These are phyloP conservation scores for Lepidium campestre DNA, from an alignment of 441 rosid genomes.

Conservation along the genomic window DNA sequence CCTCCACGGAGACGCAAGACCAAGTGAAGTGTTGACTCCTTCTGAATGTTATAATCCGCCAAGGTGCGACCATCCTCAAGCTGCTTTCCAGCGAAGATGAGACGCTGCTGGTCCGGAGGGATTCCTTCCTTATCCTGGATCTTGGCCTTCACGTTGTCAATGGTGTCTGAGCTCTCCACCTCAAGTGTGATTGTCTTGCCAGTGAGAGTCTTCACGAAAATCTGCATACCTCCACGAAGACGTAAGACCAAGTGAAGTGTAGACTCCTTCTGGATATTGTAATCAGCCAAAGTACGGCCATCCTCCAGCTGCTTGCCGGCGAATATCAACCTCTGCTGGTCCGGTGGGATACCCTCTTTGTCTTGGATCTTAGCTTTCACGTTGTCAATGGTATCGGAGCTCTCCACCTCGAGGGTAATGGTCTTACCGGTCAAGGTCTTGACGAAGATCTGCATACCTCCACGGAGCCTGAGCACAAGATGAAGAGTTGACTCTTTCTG, in stretches of 20 bases:
- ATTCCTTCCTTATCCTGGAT: slow-evolving; percentile 64
- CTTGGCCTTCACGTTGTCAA: slow-evolving; percentile 51
- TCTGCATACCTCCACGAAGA: slow-evolving; percentile 61
- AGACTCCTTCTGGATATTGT: slow-evolving; percentile 57
- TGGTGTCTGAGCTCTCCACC: slow-evolving; percentile 53
- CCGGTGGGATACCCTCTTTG: slow-evolving; percentile 62
- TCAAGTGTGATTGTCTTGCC: slow-evolving; percentile 56
- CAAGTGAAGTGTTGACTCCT: slow-evolving; percentile 56
- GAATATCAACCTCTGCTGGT: slow-evolving; percentile 55
- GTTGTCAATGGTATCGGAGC: slow-evolving; percentile 57
- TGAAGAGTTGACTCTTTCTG: slow-evolving; percentile 58
- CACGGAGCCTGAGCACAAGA: slow-evolving; percentile 48
- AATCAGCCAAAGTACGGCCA: slow-evolving; percentile 49
- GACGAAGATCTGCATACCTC: slow-evolving; percentile 62
- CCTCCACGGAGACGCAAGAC: slow-evolving; percentile 67
- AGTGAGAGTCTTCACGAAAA: slow-evolving; percentile 49
- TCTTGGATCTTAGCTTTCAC: slow-evolving; percentile 60
- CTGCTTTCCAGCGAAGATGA: slow-evolving; percentile 64
- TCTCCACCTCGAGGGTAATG: slow-evolving; percentile 52
- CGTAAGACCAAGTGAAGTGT: slow-evolving; percentile 49
- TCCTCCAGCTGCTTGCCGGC: slow-evolving; percentile 62
- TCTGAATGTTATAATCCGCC: slow-evolving; percentile 56
- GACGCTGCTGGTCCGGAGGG: slow-evolving; percentile 53
- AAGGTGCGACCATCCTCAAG: slow-evolving; percentile 51
- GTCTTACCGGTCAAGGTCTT: slow-evolving; percentile 61